These are phyloP conservation scores for Volutella citrinella DNA, from an alignment of 2,329 filamentous ascomycete genomes.

Conservation along the genomic window DNA sequence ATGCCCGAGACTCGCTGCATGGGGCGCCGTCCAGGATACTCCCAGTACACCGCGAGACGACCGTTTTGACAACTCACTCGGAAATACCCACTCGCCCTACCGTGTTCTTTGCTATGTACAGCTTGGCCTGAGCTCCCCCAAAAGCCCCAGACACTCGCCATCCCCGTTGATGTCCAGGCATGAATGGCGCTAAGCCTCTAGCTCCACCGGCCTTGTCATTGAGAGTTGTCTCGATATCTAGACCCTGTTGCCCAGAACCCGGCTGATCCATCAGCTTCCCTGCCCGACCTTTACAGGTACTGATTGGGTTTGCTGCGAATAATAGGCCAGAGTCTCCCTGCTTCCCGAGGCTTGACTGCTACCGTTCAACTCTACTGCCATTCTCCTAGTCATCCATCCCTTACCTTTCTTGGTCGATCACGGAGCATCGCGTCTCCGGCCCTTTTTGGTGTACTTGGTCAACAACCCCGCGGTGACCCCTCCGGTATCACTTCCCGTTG, in stretches of 20 bases:
- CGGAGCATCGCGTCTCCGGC: slow-evolving; percentile 23
- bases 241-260: slow-evolving; percentile 25
- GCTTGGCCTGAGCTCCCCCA: slow-evolving; percentile 20
- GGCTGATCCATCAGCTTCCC: slow-evolving; percentile 28
- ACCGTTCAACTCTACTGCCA: slow-evolving; percentile 23
- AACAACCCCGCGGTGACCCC: slow-evolving; percentile 26
- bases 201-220: slow-evolving; percentile 25
- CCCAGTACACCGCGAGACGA: slow-evolving; percentile 37
- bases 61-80: slow-evolving; percentile 35
- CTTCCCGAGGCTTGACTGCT: slow-evolving; percentile 18
- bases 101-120: slow-evolving; percentile 16
- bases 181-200: slow-evolving; percentile 27
- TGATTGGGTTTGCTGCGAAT: slow-evolving; percentile 23
- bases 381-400: slow-evolving; percentile 23
- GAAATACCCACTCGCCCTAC: slow-evolving; percentile 27
- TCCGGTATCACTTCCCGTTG: slow-evolving; percentile 18
- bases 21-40: slow-evolving; percentile 36
- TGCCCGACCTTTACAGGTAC: slow-evolving; percentile 25
- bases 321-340: slow-evolving; percentile 27
- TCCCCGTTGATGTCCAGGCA: slow-evolving; percentile 25
- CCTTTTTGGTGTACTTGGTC: slow-evolving; percentile 20
- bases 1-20: slow-evolving; percentile 36
- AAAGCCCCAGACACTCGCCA: slow-evolving; percentile 28
- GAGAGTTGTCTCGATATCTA: slow-evolving; percentile 27
- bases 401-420: slow-evolving; percentile 23